Conservation (phyloP, 2,329 filamentous ascomycete species). For the Ceratocystis lukuohia region DNA sequence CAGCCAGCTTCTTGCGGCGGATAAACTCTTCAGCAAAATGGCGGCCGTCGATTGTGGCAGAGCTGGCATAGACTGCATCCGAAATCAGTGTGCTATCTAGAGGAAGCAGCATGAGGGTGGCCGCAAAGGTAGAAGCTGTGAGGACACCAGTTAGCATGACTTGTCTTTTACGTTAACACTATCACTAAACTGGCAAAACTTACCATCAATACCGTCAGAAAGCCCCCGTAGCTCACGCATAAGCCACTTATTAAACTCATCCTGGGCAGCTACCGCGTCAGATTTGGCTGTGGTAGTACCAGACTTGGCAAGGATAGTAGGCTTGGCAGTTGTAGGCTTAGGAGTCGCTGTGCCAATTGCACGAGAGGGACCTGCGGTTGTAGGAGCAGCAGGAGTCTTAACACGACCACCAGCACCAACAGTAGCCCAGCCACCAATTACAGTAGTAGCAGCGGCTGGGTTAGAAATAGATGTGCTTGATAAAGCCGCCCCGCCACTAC, state of each 20-base stretch:
- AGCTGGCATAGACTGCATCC: constrained; percentile 77
- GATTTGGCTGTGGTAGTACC: constrained; percentile 32
- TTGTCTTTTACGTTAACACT: constrained; percentile 21
- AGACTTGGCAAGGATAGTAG: constrained; percentile 41
- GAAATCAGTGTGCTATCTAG: constrained; percentile 69
- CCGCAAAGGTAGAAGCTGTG: constrained; percentile 67
- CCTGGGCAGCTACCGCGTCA: constrained; percentile 45
- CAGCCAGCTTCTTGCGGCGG: constrained; percentile 80
- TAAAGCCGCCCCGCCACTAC: constrained; percentile 30
- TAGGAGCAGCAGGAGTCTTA: constrained; percentile 45
- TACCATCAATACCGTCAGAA: constrained; percentile 38
- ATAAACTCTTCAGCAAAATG: constrained; percentile 93
- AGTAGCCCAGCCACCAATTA: constrained; percentile 83
- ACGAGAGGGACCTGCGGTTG: constrained; percentile 24
- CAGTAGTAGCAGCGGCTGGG: constrained; percentile 86
- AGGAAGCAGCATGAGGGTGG: constrained; percentile 60
- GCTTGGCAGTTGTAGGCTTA: constrained; percentile 33
- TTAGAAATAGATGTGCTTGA: constrained; percentile 38
- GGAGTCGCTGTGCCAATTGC: constrained; percentile 32
- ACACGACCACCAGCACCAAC: constrained; percentile 89
- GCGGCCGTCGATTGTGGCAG: constrained; percentile 78
- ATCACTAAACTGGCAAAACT: constrained; percentile 25
- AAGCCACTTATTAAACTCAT: constrained; percentile 92
- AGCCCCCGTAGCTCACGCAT: constrained; percentile 67
- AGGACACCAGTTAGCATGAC: constrained; percentile 6